Percentiles rank a stretch among this genome's conserved stretches.
phyloP scores from a whole-genome alignment of 768 basidiomycete genomes.

The Auriscalpium orientale region DNA sequence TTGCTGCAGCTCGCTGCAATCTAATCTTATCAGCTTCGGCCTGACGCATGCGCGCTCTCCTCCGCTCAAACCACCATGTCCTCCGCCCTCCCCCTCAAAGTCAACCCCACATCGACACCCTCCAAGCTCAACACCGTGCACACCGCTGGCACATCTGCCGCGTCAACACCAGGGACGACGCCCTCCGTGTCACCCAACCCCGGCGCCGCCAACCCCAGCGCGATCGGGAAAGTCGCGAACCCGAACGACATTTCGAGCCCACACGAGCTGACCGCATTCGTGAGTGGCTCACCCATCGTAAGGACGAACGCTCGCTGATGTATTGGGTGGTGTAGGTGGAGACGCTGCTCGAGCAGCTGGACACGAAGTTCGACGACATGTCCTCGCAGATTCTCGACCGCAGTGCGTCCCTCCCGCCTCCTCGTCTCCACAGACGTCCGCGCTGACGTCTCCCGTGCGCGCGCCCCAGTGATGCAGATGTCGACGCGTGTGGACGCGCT shows the following conservation, averaged over 20 bases:
- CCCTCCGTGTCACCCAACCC: conserved; percentile 7
- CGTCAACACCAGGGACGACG: not conserved
- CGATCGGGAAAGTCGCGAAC: not conserved
- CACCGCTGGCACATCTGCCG: not conserved
- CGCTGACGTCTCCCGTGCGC: not conserved
- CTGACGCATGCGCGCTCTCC: too few relatives aligned
- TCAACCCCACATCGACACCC: conserved; percentile 5
- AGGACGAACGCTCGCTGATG: not conserved
- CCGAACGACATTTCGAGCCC: conserved; percentile 79
- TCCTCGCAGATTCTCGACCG: conserved; percentile 81
- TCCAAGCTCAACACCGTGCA: conserved; percentile 6
- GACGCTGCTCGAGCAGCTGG: conserved; percentile 80
- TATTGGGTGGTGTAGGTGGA: conserved; percentile 54
- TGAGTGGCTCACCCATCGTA: conserved; percentile 33
- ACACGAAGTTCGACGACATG: conserved; percentile 89
- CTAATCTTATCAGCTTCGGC: too few relatives aligned
- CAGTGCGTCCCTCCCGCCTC: conserved; percentile 41
- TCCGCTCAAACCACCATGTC: not conserved
- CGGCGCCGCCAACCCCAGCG: conserved; percentile 1
- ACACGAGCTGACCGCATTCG: conserved; percentile 91
- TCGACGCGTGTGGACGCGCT: conserved; percentile 84
- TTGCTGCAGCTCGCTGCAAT: too few relatives aligned
- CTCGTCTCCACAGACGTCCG: not conserved
- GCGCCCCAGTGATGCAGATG: conserved; percentile 80
- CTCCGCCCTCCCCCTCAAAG: conserved; percentile 12